Percentiles rank a stretch among this genome's conserved stretches.
These are phyloP conservation scores for Penicillium pancosmium DNA, from an alignment of 495 filamentous ascomycete species.

Conservation along the genomic window DNA sequence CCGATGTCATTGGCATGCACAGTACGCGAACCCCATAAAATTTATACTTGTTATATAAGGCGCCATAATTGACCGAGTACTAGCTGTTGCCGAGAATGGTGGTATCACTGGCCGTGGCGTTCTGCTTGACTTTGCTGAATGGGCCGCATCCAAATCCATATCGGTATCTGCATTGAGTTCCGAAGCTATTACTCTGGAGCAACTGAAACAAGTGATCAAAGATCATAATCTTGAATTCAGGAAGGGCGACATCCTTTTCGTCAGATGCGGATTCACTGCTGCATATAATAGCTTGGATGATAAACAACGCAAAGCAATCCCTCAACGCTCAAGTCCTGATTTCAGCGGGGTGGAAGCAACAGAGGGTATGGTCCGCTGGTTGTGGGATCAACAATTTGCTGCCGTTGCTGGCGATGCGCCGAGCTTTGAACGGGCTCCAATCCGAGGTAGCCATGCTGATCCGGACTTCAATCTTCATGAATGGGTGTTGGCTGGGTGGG, in stretches of 20 bases:
- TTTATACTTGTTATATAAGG: not conserved
- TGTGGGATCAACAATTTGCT: slow-evolving; percentile 51
- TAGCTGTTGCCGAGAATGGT: slow-evolving; percentile 29
- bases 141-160: slow-evolving; percentile 36
- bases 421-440: slow-evolving; percentile 32
- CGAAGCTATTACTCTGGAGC: slow-evolving; percentile 37
- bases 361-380: slow-evolving; percentile 39
- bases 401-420: slow-evolving; percentile 50
- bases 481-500: slow-evolving; percentile 55
- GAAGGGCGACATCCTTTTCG: slow-evolving; percentile 52
- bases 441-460: slow-evolving; percentile 26
- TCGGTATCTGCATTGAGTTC: slow-evolving; percentile 33
- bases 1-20: slow-evolving; percentile 31
- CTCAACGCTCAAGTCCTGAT: slow-evolving; percentile 22
- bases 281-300: slow-evolving; percentile 33
- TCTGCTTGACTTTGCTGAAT: slow-evolving; percentile 55
- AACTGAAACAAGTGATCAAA: slow-evolving; percentile 33
- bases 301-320: slow-evolving; percentile 27
- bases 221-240: slow-evolving; percentile 38
- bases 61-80: slow-evolving; percentile 4
- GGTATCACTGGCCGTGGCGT: slow-evolving; percentile 54
- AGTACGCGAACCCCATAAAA: slow-evolving; percentile 31
- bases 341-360: slow-evolving; percentile 44
- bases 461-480: slow-evolving; percentile 45
- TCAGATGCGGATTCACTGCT: slow-evolving; percentile 46